phyloP scores from a whole-genome alignment of 352 stramenopile species.

The Phytophthora hibernalis region DNA sequence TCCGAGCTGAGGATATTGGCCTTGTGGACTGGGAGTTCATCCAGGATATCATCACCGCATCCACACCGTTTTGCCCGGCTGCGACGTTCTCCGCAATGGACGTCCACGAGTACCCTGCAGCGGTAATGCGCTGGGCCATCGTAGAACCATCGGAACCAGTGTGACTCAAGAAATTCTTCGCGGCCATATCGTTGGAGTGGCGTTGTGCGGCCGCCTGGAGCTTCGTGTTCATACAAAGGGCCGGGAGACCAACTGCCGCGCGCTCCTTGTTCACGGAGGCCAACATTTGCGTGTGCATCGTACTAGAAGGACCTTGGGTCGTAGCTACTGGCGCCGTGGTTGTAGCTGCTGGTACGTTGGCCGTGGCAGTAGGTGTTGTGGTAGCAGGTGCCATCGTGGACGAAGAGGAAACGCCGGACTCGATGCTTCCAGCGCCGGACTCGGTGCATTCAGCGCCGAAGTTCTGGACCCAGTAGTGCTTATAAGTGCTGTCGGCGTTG shows the following conservation, averaged over 20 bases:
- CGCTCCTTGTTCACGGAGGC: constrained; percentile 55
- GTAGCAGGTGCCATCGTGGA: neutral
- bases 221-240: constrained; percentile 47
- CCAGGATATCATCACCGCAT: constrained; percentile 45
- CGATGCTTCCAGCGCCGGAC: constrained; percentile 24
- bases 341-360: constrained; percentile 32
- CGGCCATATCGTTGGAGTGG: constrained; percentile 50
- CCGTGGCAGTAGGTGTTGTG: constrained; percentile 18
- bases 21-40: constrained; percentile 42
- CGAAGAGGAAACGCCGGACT: constrained; percentile 23
- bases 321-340: constrained; percentile 18
- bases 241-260: constrained; percentile 28
- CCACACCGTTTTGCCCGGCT: constrained; percentile 41
- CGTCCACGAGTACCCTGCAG: constrained; percentile 46
- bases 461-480: constrained; percentile 65
- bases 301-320: constrained; percentile 7
- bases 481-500: constrained; percentile 39
- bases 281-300: constrained; percentile 43
- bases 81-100: constrained; percentile 57
- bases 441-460: too few relatives aligned
- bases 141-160: constrained; percentile 47
- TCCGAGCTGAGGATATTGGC: constrained; percentile 39
- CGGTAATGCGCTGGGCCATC: constrained; percentile 43
- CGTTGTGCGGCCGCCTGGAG: constrained; percentile 25
- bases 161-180: constrained; percentile 56